phyloP scores from a whole-genome alignment of 352 stramenopile species.

The Thalassiosira delicatula region DNA sequence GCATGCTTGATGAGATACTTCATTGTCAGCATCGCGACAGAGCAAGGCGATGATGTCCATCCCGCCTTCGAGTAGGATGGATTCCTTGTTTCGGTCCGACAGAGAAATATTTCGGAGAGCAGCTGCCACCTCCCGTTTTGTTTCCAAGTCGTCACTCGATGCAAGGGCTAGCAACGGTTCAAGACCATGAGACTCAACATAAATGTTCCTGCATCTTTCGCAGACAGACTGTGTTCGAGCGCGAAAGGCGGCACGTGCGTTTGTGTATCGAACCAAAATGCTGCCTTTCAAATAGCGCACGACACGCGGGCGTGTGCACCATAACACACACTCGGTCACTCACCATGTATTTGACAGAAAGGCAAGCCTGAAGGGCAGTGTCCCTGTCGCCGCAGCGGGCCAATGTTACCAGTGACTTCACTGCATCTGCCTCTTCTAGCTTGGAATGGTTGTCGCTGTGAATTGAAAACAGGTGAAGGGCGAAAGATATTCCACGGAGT shows the following conservation, averaged over 20 bases:
- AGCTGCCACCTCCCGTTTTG: constrained; percentile 91
- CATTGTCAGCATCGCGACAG: constrained; percentile 89
- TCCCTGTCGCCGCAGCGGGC: constrained; percentile 90
- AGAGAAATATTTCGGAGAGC: constrained; percentile 93
- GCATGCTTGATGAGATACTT: constrained; percentile 92
- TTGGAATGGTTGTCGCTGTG: constrained; percentile 90
- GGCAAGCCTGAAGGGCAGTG: constrained; percentile 90
- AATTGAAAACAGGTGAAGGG: constrained; percentile 89
- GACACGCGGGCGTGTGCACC: no score
- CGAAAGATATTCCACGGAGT: constrained; percentile 90
- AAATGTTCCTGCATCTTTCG: constrained; percentile 89
- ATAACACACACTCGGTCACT: no score
- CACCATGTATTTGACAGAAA: constrained; percentile 92
- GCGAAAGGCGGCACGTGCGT: no score
- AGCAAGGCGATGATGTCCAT: constrained; percentile 89
- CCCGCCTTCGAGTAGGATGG: constrained; percentile 91
- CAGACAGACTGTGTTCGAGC: no score
- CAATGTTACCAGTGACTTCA: constrained; percentile 87
- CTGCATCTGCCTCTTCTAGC: constrained; percentile 89
- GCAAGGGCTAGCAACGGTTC: constrained; percentile 89
- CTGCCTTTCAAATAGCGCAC: no score
- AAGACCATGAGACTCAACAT: constrained; percentile 91
- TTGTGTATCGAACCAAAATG: no score
- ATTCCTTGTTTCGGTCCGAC: constrained; percentile 96
- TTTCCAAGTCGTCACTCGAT: constrained; percentile 89